phyloP scores from a whole-genome alignment of 1,284 basidiomycete species.

The Prillingera fragicola region DNA sequence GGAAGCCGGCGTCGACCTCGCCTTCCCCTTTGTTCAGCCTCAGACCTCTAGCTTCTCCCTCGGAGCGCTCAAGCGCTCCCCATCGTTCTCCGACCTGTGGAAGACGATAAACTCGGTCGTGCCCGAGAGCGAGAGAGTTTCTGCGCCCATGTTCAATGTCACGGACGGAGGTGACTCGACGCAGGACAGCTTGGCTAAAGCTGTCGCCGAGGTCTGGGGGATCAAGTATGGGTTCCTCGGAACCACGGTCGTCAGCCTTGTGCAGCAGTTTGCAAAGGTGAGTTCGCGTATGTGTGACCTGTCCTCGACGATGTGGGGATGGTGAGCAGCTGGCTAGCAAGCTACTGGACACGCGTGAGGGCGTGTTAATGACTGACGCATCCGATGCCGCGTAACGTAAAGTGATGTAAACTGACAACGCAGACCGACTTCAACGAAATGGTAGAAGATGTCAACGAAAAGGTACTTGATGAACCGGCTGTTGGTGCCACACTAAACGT shows the following conservation, averaged over 20 bases:
- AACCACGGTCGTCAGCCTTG: conserved; percentile 59
- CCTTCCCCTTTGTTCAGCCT: conserved; percentile 49
- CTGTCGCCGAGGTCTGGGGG: conserved; percentile 68
- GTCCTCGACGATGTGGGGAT: no score
- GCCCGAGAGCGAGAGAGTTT: conserved; percentile 54
- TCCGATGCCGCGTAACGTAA: no score
- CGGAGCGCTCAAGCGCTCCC: no score
- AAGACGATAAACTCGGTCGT: conserved; percentile 48
- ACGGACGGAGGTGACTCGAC: conserved; percentile 77
- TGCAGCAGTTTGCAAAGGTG: conserved; percentile 43
- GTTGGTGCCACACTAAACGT: not conserved
- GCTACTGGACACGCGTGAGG: no score
- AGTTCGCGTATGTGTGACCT: no score
- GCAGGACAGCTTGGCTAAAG: conserved; percentile 65
- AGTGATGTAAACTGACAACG: not conserved
- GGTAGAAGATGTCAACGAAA: conserved; percentile 82
- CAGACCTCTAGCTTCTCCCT: conserved; percentile 13
- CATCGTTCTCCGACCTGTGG: conserved; percentile 30
- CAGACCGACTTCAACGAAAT: conserved; percentile 59
- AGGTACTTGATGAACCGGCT: conserved; percentile 33
- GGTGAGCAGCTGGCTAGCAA: no score
- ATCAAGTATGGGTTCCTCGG: conserved; percentile 82
- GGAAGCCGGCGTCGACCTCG: conserved; percentile 61
- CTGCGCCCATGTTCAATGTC: conserved; percentile 75
- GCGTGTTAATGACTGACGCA: no score